A percentile compares a stretch with the other conserved stretches of the same genome.
Conservation (phyloP, 306 rosid genomes). For the Prunus dulcis region DNA sequence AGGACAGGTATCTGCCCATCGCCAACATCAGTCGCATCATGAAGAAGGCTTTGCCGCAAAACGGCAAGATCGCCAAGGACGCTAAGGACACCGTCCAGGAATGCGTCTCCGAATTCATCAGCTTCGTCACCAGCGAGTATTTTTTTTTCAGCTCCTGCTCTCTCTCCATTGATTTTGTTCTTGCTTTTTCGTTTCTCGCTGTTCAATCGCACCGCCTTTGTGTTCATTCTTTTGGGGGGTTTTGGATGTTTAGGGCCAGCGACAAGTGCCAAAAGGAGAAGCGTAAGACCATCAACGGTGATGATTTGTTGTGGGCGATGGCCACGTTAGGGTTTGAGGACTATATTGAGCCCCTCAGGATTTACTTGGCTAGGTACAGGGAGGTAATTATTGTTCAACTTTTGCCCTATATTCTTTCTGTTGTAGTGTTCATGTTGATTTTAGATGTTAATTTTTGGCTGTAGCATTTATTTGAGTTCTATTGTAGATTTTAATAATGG, state of each 20-base stretch:
- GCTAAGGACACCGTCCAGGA: constrained; percentile 89
- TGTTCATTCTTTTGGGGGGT: background rate
- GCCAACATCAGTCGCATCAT: constrained; percentile 93
- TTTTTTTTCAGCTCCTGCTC: constrained; percentile 9
- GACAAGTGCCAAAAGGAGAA: constrained; percentile 95
- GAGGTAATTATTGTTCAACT: constrained; percentile 44
- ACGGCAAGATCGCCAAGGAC: constrained; percentile 89
- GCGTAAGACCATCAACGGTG: constrained; percentile 94
- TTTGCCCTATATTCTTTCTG: background rate
- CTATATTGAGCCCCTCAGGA: constrained; percentile 87
- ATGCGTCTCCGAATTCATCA: constrained; percentile 88
- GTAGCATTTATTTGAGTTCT: background rate
- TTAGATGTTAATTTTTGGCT: background rate
- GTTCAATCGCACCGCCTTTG: background rate
- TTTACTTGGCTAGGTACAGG: constrained; percentile 80
- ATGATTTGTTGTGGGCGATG: constrained; percentile 93
- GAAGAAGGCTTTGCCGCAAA: constrained; percentile 82
- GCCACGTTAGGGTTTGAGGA: constrained; percentile 91
- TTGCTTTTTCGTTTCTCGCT: background rate
- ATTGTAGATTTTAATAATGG: background rate
- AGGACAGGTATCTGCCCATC: constrained; percentile 77
- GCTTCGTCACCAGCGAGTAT: constrained; percentile 93
- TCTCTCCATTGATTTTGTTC: background rate
- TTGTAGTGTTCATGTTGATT: background rate
- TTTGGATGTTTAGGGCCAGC: constrained; percentile 59